Conservation (phyloP, 306 rosid genomes). For the Acacia acuminata region DNA sequence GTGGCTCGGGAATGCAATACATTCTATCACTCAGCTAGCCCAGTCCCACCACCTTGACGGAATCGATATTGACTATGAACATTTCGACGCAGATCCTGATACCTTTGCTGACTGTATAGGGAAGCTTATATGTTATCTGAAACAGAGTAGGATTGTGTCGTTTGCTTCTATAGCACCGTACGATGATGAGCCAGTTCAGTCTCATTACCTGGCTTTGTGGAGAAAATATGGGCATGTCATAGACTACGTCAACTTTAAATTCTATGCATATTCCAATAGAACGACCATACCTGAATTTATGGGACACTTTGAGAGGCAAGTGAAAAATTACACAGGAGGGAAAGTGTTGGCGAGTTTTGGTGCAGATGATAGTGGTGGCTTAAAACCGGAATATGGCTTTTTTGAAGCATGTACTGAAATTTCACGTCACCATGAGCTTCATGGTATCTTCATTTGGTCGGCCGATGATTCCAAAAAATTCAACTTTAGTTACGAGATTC, state of each 20-base stretch:
- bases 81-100: conserved; percentile 35
- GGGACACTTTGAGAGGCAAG: background rate
- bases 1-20: conserved; percentile 36
- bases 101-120: conserved; percentile 37
- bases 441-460: conserved; percentile 15
- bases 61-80: conserved; percentile 41
- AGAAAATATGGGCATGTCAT: conserved; percentile 21
- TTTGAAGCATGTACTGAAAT: background rate
- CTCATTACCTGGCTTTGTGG: conserved; percentile 38
- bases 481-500: background rate
- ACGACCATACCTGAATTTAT: background rate
- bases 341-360: conserved; percentile 8
- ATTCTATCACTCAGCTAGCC: conserved; percentile 17
- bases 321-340: background rate
- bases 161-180: conserved; percentile 42
- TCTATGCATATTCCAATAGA: background rate
- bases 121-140: conserved; percentile 18
- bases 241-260: conserved; percentile 3
- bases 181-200: conserved; percentile 20
- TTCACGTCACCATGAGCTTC: background rate
- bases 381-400: background rate
- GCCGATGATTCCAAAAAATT: background rate
- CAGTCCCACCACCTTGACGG: conserved; percentile 27
- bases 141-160: conserved; percentile 19
- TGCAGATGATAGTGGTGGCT: background rate